These are phyloP conservation scores for Jaapia argillacea DNA, from an alignment of 768 basidiomycete species.

Conservation along the genomic window DNA sequence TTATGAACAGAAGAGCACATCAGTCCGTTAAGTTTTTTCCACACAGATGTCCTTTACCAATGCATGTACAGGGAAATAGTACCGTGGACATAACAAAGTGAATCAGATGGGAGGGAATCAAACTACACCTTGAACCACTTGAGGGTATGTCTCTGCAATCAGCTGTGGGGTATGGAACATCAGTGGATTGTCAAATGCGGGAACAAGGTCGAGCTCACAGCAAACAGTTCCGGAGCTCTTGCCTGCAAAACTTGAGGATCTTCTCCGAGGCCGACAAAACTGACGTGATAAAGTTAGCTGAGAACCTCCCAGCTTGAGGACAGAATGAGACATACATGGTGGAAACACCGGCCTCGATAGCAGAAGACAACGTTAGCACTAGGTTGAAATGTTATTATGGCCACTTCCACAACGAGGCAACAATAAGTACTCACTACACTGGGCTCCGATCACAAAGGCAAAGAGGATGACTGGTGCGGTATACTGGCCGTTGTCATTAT, in stretches of 20 bases:
- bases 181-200: slow-evolving; percentile 1
- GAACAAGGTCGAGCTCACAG: slow-evolving; percentile 23
- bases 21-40: no score
- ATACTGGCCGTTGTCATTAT: slow-evolving; percentile 66
- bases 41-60: no score
- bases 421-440: slow-evolving; percentile 43
- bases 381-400: slow-evolving; percentile 3
- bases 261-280: slow-evolving; percentile 79
- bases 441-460: slow-evolving; percentile 71
- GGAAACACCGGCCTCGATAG: slow-evolving; percentile 80
- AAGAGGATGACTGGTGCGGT: slow-evolving; percentile 71
- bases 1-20: no score
- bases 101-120: no score
- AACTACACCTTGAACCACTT: slow-evolving; percentile 64
- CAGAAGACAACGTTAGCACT: slow-evolving; percentile 62
- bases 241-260: slow-evolving; percentile 70
- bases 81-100: no score
- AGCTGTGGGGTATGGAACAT: slow-evolving; percentile 27
- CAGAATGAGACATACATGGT: slow-evolving; percentile 47
- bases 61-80: no score
- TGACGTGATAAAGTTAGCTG: slow-evolving; percentile 14
- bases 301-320: neutral
- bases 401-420: neutral
- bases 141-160: slow-evolving; percentile 59
- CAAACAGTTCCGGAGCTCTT: slow-evolving; percentile 64